A percentile compares a stretch with the other conserved stretches of the same genome.
These are phyloP conservation scores for Trapa incisa DNA, from an alignment of 345 rosid genomes.

Conservation along the genomic window DNA sequence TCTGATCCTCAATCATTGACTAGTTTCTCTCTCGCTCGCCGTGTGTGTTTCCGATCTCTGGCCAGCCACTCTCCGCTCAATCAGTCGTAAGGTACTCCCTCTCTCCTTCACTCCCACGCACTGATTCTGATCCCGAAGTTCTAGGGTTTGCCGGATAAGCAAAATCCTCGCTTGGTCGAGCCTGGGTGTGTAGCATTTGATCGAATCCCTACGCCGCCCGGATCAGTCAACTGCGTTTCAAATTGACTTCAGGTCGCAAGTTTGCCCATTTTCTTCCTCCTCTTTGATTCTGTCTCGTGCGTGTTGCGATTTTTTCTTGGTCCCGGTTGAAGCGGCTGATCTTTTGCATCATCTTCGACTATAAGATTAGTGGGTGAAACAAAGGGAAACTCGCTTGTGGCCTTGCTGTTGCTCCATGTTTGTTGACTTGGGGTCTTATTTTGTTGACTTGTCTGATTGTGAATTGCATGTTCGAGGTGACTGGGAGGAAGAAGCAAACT, in stretches of 20 bases:
- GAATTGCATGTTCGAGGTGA: background rate
- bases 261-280: background rate
- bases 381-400: background rate
- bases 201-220: background rate
- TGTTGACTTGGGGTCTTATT: background rate
- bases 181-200: background rate
- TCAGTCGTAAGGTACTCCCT: background rate
- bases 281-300: background rate
- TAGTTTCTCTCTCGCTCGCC: background rate
- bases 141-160: constrained; percentile 3
- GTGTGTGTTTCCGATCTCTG: background rate
- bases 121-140: background rate
- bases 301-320: background rate
- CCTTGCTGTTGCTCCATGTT: background rate
- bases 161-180: background rate
- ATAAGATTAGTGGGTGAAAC: background rate
- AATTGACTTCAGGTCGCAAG: background rate
- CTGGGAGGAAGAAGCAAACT: background rate
- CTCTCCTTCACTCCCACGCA: too few species aligned
- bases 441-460: background rate
- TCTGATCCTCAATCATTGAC: background rate
- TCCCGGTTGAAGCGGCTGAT: background rate
- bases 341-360: background rate
- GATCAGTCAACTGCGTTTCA: background rate
- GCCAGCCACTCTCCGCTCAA: background rate